Conservation (phyloP, 2,329 filamentous ascomycete genomes). For the Phyllosticta citribraziliensis region DNA sequence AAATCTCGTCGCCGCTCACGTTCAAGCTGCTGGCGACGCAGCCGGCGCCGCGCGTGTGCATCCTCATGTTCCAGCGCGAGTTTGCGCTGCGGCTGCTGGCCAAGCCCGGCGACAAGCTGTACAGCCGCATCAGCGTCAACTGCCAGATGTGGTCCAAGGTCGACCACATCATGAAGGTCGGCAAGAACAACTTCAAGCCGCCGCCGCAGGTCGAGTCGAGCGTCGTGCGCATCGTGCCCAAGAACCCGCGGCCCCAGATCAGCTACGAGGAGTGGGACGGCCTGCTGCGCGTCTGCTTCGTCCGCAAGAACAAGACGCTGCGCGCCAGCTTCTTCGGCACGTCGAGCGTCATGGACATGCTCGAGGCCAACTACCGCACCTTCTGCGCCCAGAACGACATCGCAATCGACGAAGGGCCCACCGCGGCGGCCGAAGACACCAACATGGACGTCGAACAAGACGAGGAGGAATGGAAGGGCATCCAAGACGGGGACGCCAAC, state of each 20-base stretch:
- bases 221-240: slow-evolving; percentile 82
- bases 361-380: slow-evolving; percentile 81
- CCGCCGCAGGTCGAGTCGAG: slow-evolving; percentile 87
- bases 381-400: slow-evolving; percentile 86
- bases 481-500: slow-evolving; percentile 34
- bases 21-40: slow-evolving; percentile 79
- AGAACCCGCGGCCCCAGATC: slow-evolving; percentile 75
- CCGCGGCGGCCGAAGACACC: slow-evolving; percentile 31
- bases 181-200: slow-evolving; percentile 92
- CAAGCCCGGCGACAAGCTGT: slow-evolving; percentile 76
- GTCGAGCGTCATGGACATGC: slow-evolving; percentile 67
- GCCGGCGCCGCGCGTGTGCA: slow-evolving; percentile 69
- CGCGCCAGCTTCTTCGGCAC: slow-evolving; percentile 72
- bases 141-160: slow-evolving; percentile 83
- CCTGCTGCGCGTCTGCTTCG: slow-evolving; percentile 70
- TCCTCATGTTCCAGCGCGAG: slow-evolving; percentile 96
- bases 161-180: slow-evolving; percentile 76
- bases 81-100: slow-evolving; percentile 87
- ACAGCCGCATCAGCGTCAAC: slow-evolving; percentile 84
- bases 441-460: slow-evolving; percentile 41
- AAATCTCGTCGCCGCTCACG: slow-evolving; percentile 83
- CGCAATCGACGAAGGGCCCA: slow-evolving; percentile 54
- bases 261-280: slow-evolving; percentile 95
- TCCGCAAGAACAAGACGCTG: slow-evolving; percentile 83
- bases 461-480: slow-evolving; percentile 38